Base-by-base conservation (phyloP, 139 green algal genomes). In the Volvox africanus region DNA sequence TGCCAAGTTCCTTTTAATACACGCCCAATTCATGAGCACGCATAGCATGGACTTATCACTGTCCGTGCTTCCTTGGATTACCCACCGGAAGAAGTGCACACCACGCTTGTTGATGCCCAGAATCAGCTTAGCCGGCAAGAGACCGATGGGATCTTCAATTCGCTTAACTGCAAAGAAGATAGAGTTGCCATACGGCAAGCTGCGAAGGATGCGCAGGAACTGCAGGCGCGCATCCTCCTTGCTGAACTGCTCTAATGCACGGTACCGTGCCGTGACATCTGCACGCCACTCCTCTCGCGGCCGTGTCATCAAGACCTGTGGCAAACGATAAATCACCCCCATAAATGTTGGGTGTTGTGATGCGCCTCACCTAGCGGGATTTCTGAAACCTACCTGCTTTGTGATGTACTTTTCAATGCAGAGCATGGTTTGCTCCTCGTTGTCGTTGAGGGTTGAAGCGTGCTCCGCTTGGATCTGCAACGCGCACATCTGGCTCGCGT, bases 41-140 rank as follows among this genome's bases (percentile, higher is more conserved):
- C 44, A 55, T 9, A 55, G 9, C 44, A 55, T 55, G 44, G 44
- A 55, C 44, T 5, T 55, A 9, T 9, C 44, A n/a, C n/a, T n/a
- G n/a, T n/a, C n/a, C n/a, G n/a, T n/a, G 44, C 44, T 55, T 55
- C 44, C 44, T 55, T 5, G 5, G 5, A 55, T 44, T 24, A 81
- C 86, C 30, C 50, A 92, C 80, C 87, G 33, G 93, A 98, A 98
- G 93, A 98, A 98, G 94, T 98, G 97, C 71, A 98, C 95, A 28
- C 98, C 97, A 12, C 97, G 95, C 94, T 99, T 99, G 96, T 99
- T 99, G 94, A 99, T 98, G 89, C 98, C 98, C 77, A 99, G 95
- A 79, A 99, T 97, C 18, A 99, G 94, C 92, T 97, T 97, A 22
- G 95, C 95, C 3, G 98, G 98, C 73, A 99, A 95, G 90, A 99